A percentile compares a stretch with the other conserved stretches of the same genome.
Conservation (phyloP, 1,139 yeast genomes). For the Scheffersomyces insectosa region DNA sequence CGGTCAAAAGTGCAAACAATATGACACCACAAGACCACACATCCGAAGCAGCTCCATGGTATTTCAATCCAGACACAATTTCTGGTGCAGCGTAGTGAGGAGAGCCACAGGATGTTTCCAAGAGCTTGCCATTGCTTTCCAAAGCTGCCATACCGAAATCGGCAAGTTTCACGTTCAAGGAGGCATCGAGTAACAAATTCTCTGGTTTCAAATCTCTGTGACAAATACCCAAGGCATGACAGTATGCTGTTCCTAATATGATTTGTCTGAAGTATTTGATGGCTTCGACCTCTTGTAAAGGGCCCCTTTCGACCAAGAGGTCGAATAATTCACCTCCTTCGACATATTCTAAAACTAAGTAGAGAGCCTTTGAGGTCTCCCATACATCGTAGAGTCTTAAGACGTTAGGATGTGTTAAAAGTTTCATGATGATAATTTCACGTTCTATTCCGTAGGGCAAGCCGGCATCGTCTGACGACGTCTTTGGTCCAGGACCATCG, state of each 20-base stretch:
- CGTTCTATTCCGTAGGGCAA: conserved; percentile 81
- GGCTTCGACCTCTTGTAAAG: conserved; percentile 74
- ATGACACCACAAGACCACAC: conserved; percentile 89
- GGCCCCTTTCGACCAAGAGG: conserved; percentile 75
- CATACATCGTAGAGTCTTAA: conserved; percentile 78
- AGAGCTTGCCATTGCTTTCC: conserved; percentile 66
- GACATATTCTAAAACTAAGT: conserved; percentile 74
- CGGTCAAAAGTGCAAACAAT: conserved; percentile 72
- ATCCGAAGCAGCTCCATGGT: conserved; percentile 82
- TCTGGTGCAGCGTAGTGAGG: conserved; percentile 91
- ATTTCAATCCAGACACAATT: conserved; percentile 73
- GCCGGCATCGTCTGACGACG: conserved; percentile 47
- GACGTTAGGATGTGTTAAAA: conserved; percentile 74
- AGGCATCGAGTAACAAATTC: conserved; percentile 65
- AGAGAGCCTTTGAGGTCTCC: conserved; percentile 78
- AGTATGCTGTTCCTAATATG: conserved; percentile 75
- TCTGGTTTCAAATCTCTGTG: conserved; percentile 85
- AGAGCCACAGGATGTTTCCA: conserved; percentile 82
- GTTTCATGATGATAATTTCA: conserved; percentile 80
- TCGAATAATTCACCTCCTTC: conserved; percentile 85
- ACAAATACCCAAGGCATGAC: conserved; percentile 78
- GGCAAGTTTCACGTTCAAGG: conserved; percentile 71
- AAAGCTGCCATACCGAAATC: conserved; percentile 90
- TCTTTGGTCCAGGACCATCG: conserved; percentile 29
- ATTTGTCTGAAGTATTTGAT: conserved; percentile 75